phyloP scores from a whole-genome alignment of 805 yeast species.

The Lipomyces sp. region DNA sequence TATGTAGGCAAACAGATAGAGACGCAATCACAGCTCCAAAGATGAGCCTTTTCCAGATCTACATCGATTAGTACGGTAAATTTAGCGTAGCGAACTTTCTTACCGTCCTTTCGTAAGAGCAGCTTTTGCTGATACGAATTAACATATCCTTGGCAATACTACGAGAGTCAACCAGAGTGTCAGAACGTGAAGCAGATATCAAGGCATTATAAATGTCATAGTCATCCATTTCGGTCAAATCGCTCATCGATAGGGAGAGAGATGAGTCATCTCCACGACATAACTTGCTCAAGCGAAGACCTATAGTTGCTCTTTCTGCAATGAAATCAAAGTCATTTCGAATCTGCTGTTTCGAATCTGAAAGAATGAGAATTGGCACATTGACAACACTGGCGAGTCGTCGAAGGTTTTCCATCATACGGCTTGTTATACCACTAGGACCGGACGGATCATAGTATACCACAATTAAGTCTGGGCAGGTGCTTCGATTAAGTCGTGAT shows the following conservation, averaged over 20 bases:
- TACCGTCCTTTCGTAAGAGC: neutral
- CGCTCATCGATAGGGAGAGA: neutral
- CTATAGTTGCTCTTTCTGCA: neutral
- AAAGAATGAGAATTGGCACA: neutral
- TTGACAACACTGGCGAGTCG: neutral
- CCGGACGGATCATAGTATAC: neutral
- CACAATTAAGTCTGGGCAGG: slow-evolving; percentile 9
- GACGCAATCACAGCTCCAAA: neutral
- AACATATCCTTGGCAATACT: neutral
- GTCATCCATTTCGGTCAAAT: neutral
- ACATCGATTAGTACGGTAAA: neutral
- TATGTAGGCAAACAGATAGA: neutral
- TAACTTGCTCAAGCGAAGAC: neutral
- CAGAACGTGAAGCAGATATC: neutral
- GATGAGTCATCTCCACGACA: neutral
- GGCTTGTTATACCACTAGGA: neutral
- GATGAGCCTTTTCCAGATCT: slow-evolving; percentile 1
- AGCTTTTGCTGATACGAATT: neutral
- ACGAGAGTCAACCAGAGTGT: neutral
- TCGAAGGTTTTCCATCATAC: neutral
- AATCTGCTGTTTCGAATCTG: neutral
- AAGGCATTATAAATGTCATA: neutral
- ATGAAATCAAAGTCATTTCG: neutral
- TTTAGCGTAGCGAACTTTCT: neutral
- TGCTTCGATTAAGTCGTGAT: neutral